Conservation (phyloP, 352 stramenopile species). For the Phytophthora sp. region DNA sequence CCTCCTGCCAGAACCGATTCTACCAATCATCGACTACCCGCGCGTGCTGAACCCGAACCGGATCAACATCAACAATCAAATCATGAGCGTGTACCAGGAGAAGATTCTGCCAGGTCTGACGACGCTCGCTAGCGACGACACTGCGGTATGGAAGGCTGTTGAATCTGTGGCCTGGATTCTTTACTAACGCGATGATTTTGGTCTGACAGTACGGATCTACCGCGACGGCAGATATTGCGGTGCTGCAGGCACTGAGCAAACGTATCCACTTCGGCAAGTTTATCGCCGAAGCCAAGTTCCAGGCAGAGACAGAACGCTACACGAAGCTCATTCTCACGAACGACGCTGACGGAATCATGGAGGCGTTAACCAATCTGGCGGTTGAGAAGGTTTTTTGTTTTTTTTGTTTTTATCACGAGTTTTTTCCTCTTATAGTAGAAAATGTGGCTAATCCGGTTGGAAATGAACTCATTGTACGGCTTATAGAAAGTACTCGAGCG, state of each 20-base stretch:
- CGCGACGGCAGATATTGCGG: constrained; percentile 90
- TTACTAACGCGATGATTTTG: too few species aligned
- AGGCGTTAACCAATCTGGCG: constrained; percentile 93
- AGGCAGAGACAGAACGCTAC: constrained; percentile 91
- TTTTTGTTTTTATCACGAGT: too few species aligned
- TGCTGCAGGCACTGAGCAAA: constrained; percentile 95
- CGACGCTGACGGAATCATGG: constrained; percentile 96
- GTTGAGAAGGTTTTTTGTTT: constrained; percentile 88
- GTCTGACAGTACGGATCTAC: constrained; percentile 85
- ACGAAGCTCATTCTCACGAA: constrained; percentile 91
- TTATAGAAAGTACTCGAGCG: constrained; percentile 88
- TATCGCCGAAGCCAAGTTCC: constrained; percentile 98
- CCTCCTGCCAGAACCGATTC: constrained; percentile 89
- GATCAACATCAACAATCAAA: constrained; percentile 98
- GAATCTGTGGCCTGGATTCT: too few species aligned
- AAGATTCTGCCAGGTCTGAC: constrained; percentile 95
- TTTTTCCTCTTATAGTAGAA: too few species aligned
- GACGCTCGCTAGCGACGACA: constrained; percentile 88
- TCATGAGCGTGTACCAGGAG: constrained; percentile 96
- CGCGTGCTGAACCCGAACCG: constrained; percentile 93
- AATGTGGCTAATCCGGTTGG: background rate
- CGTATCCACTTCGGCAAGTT: constrained; percentile 99
- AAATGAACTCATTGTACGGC: background rate
- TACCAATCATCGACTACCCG: constrained; percentile 94
- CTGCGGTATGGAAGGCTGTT: constrained; percentile 50